Base-by-base conservation (phyloP, 1,284 basidiomycete species). In the Anthracocystis walkeri region DNA sequence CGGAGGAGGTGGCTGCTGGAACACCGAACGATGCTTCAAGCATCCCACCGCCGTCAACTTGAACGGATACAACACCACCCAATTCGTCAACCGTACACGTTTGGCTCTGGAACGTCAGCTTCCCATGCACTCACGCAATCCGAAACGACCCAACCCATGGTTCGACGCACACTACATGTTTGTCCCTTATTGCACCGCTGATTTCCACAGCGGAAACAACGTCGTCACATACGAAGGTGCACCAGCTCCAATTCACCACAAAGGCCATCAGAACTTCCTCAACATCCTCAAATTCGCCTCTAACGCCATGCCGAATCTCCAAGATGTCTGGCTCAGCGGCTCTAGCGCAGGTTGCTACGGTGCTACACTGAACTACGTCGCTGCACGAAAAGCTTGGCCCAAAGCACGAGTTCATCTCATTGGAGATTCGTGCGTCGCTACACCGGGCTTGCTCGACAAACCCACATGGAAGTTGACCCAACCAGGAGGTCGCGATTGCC, bases 341-440 rank as follows among this genome's bases (percentile, higher is more conserved):
- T 58, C 54, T 7, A 72, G 69, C 41, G 69, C 69, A n/a, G 68
- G 63, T 4, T 72, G 69, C 35, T 72, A 40, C 56, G 69, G 69
- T 4, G 58, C 69, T 1, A 65, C 55, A 3, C 35, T 72, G 21
- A 64, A 72, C 56, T 72, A 65, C 48, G 41, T 52, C 20, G 44
- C 54, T 38, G 58, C 55, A 6, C 57, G 51, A 38, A 65, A 66
- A 20, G 48, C 69, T 18, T 72, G 42, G 38, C 59, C 62, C 7
- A 44, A 10, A 16, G 58, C 69, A 2, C 54, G 42, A 6, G 61
- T 58, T 21, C 62, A 72, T 21, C 40, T 65, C 21, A 63, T 72
- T 20, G 69, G 53, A 42, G 69, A 72, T 18, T 72, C 69, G 11
- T 72, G 58, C 46, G 63, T 50, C 14, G 58, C 58, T 18, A 58